Percentiles rank a stretch among this genome's conserved stretches.
Evolutionary conservation across 2,329 filamentous ascomycete genomes (phyloP).

Genomic region (Metarhizium guizhouense): DNA sequence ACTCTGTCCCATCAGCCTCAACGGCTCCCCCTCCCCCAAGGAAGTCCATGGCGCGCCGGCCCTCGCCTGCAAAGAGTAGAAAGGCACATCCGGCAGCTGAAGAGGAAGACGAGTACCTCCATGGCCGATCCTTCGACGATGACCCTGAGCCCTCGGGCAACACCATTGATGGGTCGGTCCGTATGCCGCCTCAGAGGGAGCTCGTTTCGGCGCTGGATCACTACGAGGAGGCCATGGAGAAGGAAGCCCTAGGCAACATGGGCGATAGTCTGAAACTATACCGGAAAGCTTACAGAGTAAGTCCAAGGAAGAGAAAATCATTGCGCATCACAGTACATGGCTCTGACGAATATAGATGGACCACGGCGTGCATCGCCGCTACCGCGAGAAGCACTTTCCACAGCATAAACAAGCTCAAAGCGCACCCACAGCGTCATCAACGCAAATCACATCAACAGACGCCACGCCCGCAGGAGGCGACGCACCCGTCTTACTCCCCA

Average conservation of each 20-base stretch:
- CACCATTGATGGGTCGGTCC: conserved; percentile 9
- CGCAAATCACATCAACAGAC: neutral
- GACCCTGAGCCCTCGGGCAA: conserved; percentile 6
- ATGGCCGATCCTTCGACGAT: conserved; percentile 11
- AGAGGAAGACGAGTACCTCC: conserved; percentile 7
- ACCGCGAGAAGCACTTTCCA: conserved; percentile 88
- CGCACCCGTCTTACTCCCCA: conserved; percentile 36
- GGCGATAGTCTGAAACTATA: conserved; percentile 86
- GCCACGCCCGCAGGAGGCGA: conserved; percentile 27
- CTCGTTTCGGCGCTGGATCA: conserved; percentile 79
- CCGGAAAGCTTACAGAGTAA: conserved; percentile 77
- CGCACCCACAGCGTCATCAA: conserved; percentile 12
- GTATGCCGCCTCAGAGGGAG: conserved; percentile 24
- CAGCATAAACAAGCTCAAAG: conserved; percentile 34
- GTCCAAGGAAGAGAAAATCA: neutral
- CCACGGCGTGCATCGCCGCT: conserved; percentile 70
- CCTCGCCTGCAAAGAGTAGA: neutral
- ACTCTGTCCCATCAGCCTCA: neutral
- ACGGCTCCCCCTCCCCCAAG: neutral
- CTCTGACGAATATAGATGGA: conserved; percentile 54
- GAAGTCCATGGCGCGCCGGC: neutral
- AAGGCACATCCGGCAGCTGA: neutral
- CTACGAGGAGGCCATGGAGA: conserved; percentile 86
- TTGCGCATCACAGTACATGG: conserved; percentile 6
- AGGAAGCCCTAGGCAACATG: conserved; percentile 73